Evolutionary conservation across 345 rosid genomes (phyloP).

Genomic region (Stellera chamaejasme): DNA sequence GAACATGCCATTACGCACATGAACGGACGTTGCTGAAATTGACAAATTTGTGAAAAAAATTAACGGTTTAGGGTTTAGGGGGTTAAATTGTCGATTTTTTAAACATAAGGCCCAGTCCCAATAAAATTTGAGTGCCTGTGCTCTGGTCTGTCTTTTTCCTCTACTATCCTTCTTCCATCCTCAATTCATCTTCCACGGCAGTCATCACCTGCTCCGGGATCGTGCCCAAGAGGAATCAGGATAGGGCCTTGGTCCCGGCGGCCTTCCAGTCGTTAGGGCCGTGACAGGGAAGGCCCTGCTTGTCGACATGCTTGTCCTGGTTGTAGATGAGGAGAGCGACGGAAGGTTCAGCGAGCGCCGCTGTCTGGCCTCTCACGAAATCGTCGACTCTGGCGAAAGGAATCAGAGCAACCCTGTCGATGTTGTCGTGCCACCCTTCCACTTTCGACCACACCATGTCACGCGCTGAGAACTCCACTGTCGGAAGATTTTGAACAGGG

Average conservation of each 20-base stretch:
- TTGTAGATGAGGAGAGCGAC: slow-evolving; percentile 84
- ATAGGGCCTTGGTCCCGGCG: slow-evolving; percentile 93
- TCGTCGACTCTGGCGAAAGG: slow-evolving; percentile 91
- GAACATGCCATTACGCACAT: too few species aligned
- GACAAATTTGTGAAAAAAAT: too few species aligned
- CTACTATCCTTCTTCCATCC: too few species aligned
- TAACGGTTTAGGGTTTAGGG: too few species aligned
- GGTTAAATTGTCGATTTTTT: too few species aligned
- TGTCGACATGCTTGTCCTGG: slow-evolving; percentile 84
- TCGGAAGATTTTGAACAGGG: slow-evolving; percentile 81
- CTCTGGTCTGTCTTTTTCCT: too few species aligned
- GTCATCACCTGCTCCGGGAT: too few species aligned
- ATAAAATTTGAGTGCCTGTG: too few species aligned
- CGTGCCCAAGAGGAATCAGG: too few species aligned
- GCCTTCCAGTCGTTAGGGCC: slow-evolving; percentile 95
- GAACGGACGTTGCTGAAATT: too few species aligned
- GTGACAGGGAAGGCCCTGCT: slow-evolving; percentile 83
- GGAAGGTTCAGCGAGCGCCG: slow-evolving; percentile 68
- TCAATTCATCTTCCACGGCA: too few species aligned
- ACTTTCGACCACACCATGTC: slow-evolving; percentile 92
- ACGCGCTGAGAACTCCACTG: slow-evolving; percentile 65
- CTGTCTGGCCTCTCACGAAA: slow-evolving; percentile 89
- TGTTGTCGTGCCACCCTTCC: slow-evolving; percentile 88
- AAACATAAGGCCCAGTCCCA: too few species aligned
- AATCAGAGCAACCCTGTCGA: slow-evolving; percentile 85